Evolutionary conservation across 306 rosid species (phyloP).

Genomic region (Arachis stenosperma): DNA sequence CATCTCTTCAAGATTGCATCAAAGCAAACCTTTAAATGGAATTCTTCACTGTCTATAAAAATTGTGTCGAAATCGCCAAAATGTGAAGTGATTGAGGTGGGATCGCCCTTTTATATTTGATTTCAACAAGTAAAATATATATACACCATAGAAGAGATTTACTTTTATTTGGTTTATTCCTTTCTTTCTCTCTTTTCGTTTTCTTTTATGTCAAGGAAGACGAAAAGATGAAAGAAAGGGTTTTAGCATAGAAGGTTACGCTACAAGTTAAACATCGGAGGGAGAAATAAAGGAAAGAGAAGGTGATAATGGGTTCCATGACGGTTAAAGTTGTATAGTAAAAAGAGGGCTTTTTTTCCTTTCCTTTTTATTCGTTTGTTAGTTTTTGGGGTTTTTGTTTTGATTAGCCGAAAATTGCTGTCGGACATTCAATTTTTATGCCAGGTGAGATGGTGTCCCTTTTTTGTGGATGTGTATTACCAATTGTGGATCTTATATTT

Average conservation of each 20-base stretch:
- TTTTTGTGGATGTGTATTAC: no score
- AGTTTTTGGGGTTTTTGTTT: not conserved
- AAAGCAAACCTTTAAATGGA: no score
- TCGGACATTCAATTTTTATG: not conserved
- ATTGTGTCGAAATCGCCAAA: no score
- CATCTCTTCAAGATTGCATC: slow-evolving; percentile 36
- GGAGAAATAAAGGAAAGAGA: slow-evolving; percentile 3
- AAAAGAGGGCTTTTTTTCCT: not conserved
- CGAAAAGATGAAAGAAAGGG: not conserved
- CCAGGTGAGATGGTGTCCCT: not conserved
- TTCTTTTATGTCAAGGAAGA: not conserved
- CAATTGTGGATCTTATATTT: no score
- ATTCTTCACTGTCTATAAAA: no score
- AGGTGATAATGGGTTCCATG: slow-evolving; percentile 1
- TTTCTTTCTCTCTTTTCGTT: not conserved
- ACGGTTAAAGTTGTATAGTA: not conserved
- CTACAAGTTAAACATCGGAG: not conserved
- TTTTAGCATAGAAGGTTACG: not conserved
- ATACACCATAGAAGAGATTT: no score
- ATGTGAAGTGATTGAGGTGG: no score
- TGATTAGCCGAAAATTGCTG: slow-evolving; percentile 24
- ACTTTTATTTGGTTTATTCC: no score
- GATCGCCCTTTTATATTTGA: no score
- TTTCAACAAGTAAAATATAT: no score
- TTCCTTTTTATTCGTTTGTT: no score